Base-by-base conservation (phyloP, 768 basidiomycete species). In the Collybiopsis confluens region DNA sequence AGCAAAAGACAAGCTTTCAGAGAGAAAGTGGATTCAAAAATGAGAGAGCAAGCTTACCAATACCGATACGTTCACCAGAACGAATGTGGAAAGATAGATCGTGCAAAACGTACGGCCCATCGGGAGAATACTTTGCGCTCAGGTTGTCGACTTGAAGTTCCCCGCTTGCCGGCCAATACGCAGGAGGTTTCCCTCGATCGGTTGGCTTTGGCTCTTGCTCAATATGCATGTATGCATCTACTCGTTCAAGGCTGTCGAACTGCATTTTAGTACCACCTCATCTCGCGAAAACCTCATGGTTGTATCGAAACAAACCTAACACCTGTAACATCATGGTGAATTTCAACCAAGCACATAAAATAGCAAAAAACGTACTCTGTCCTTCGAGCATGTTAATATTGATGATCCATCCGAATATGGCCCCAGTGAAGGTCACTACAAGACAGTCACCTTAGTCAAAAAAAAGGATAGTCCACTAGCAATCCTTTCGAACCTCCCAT, bases 151-250 rank as follows among this genome's bases (percentile, higher is more conserved):
- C 71, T 6, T 59, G 54, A 35, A 81, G 65, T 4, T 67, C 60
- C 2, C 80, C 80, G 7, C 72, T 75, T 0, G 76, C 64, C 1
- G 80, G 80, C 80, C 80, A 82, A 47, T 77, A 72, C 0, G 80
- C 79, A 2, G 80, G 77, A 5, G 80, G 79, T 40, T 67, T 62
- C n/a, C 75, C 74, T 6, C 56, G 51, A 2, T 55, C 51, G 0
- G 64, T 64, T 1, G 69, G 54, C 48, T 65, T 61, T 1, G 75
- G 72, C 61, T 81, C 79, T 49, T 77, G 75, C 42, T 77, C 77
- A 57, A 79, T 75, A n/a, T 66, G 58, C 11, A 80, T 52, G 58
- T 76, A 80, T 36, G 74, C 72, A 45, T 73, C 62, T 49, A 81
- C 72, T 30, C 79, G 67, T 61, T 76, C 52, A 13, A 53, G 40